Evolutionary conservation across 2,329 filamentous ascomycete genomes (phyloP).

Genomic region (Claviceps maximensis): DNA sequence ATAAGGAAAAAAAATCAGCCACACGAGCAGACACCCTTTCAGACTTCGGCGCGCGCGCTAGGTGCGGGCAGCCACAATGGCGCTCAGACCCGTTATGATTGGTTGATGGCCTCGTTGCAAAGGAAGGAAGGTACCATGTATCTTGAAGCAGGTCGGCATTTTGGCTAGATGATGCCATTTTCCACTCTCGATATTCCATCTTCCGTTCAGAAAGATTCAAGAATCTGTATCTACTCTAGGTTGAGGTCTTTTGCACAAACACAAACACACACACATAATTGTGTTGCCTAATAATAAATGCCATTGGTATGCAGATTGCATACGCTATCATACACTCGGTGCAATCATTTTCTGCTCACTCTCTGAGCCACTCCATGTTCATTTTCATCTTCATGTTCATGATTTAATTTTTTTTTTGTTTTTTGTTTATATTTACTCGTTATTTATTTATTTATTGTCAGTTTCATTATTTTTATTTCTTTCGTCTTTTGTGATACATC

Average conservation of each 20-base stretch:
- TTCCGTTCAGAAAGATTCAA: too few relatives aligned
- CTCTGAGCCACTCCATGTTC: neutral
- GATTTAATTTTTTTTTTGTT: neutral
- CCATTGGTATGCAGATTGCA: too few relatives aligned
- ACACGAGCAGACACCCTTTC: neutral
- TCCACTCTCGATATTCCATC: too few relatives aligned
- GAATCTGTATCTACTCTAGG: too few relatives aligned
- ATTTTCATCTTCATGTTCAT: neutral
- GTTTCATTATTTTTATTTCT: neutral
- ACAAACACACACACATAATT: too few relatives aligned
- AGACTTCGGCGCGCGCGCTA: neutral
- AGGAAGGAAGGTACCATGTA: too few relatives aligned
- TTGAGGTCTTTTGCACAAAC: too few relatives aligned
- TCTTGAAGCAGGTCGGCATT: too few relatives aligned
- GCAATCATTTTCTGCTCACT: too few relatives aligned
- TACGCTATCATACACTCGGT: too few relatives aligned
- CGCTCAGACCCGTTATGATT: neutral
- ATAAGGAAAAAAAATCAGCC: conserved; percentile 1
- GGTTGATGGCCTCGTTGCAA: neutral
- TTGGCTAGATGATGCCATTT: too few relatives aligned
- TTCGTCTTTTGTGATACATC: neutral
- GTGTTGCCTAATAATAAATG: too few relatives aligned
- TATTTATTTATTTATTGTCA: neutral
- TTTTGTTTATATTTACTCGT: neutral
- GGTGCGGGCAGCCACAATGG: neutral